Percentiles rank a stretch among this genome's conserved stretches.
These are phyloP conservation scores for Chalaropsis ovoidea DNA, from an alignment of 2,329 filamentous ascomycete genomes.

Conservation along the genomic window DNA sequence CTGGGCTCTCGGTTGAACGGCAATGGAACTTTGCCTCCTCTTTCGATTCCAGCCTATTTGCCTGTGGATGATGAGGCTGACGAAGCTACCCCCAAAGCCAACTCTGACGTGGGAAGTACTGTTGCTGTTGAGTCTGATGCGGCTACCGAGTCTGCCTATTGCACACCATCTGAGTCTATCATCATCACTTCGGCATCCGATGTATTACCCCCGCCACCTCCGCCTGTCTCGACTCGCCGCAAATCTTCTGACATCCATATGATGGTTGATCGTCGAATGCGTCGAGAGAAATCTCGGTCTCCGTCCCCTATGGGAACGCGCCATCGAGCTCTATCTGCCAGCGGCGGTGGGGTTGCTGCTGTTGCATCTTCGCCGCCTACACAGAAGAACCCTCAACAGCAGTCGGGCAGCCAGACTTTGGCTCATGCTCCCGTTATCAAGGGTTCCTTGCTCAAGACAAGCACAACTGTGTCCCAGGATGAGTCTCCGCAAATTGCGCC, in stretches of 20 bases:
- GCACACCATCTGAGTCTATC: conserved; percentile 4
- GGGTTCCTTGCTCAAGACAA: conserved; percentile 37
- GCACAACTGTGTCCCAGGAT: conserved; percentile 28
- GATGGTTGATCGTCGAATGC: conserved; percentile 44
- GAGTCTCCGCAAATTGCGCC: not conserved
- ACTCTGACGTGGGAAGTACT: not conserved
- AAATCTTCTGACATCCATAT: conserved; percentile 46
- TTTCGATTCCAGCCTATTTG: conserved; percentile 28
- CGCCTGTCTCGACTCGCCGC: conserved; percentile 2
- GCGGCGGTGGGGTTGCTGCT: conserved; percentile 38
- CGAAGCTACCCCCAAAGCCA: conserved; percentile 10
- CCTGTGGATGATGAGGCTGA: not conserved
- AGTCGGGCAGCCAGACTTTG: conserved; percentile 29
- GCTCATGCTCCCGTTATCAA: conserved; percentile 43
- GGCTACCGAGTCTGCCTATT: not conserved
- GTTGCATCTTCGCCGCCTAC: conserved; percentile 32
- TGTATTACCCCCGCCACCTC: conserved; percentile 31
- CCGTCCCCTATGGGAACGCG: conserved; percentile 43
- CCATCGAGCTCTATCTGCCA: conserved; percentile 28
- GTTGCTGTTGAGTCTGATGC: not conserved
- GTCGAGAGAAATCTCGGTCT: conserved; percentile 42
- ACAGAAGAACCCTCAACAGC: conserved; percentile 1
- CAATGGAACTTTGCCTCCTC: conserved; percentile 15
- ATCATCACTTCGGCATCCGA: conserved; percentile 5
- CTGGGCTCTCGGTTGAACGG: not conserved